phyloP scores from a whole-genome alignment of 805 yeast species.

The Myxozyma monticola region DNA sequence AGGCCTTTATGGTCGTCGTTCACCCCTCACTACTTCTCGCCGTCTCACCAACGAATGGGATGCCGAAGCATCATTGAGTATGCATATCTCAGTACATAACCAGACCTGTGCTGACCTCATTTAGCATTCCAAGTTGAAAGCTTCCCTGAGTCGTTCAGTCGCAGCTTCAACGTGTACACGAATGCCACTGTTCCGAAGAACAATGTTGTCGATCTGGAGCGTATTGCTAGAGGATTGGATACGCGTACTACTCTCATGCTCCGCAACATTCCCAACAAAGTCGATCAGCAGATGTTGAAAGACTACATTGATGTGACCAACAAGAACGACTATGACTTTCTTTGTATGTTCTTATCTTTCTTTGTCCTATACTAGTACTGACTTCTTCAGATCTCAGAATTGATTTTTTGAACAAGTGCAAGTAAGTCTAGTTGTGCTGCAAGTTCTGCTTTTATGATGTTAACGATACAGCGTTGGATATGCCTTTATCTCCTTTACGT shows the following conservation, averaged over 20 bases:
- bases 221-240: conserved; percentile 47
- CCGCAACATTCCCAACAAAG: conserved; percentile 55
- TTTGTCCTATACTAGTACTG: neutral
- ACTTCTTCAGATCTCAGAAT: conserved; percentile 45
- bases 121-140: conserved; percentile 29
- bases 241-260: conserved; percentile 53
- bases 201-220: conserved; percentile 44
- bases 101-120: neutral
- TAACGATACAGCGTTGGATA: conserved; percentile 47
- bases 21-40: neutral
- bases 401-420: conserved; percentile 54
- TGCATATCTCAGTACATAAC: neutral
- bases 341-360: conserved; percentile 39
- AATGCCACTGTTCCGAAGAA: conserved; percentile 38
- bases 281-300: conserved; percentile 48
- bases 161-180: conserved; percentile 31
- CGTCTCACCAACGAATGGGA: conserved; percentile 10
- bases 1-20: neutral
- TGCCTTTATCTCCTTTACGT: conserved; percentile 53
- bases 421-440: conserved; percentile 38
- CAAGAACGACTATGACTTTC: conserved; percentile 41
- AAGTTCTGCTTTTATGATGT: too few species aligned
- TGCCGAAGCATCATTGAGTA: conserved; percentile 26
- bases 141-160: conserved; percentile 11
- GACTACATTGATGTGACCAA: conserved; percentile 50